phyloP scores from a whole-genome alignment of 2,329 filamentous ascomycete genomes.

The Aaosphaeria arxii region DNA sequence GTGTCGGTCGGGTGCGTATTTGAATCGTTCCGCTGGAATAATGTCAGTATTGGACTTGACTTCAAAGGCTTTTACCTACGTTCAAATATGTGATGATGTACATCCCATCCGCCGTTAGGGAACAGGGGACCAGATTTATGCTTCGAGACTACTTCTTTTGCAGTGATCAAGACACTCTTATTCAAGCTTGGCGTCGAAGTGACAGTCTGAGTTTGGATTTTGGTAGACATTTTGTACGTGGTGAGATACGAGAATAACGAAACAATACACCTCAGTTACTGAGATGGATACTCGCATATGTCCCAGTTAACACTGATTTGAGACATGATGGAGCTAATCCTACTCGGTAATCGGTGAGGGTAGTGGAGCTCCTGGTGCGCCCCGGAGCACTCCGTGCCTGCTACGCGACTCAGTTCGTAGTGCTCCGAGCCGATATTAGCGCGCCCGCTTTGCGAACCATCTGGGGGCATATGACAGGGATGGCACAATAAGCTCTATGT shows the following conservation, averaged over 20 bases:
- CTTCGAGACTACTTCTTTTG: background rate
- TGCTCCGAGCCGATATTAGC: no score
- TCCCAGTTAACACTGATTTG: no score
- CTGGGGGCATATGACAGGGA: no score
- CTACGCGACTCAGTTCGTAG: background rate
- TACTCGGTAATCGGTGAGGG: no score
- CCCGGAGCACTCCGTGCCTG: background rate
- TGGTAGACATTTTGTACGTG: background rate
- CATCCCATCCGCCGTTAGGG: conserved; percentile 8
- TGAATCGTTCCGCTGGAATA: conserved; percentile 9
- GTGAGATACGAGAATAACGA: background rate
- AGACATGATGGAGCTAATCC: no score
- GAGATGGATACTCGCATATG: no score
- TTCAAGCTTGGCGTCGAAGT: background rate
- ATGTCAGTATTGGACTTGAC: background rate
- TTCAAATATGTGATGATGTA: conserved; percentile 11
- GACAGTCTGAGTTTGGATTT: background rate
- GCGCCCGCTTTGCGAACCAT: no score
- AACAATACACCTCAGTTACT: background rate
- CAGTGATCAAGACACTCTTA: background rate
- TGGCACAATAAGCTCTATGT: no score
- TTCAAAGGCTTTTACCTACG: conserved; percentile 1
- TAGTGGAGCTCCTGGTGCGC: background rate
- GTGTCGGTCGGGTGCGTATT: conserved; percentile 21
- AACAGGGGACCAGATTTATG: background rate